phyloP scores from a whole-genome alignment of 345 rosid species.

The Syzygium oleosum region DNA sequence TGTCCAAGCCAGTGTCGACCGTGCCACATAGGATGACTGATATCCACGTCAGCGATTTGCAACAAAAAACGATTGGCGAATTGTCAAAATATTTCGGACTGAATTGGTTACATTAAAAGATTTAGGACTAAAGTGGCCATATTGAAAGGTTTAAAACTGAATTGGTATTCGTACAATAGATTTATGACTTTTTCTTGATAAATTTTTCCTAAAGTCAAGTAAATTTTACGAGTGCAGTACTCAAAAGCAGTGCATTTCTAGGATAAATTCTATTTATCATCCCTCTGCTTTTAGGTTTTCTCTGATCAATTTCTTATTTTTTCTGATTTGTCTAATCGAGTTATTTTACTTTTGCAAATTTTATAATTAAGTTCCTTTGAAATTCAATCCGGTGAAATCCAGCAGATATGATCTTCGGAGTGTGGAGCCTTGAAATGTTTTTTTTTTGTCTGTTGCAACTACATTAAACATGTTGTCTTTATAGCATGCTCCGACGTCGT shows the following conservation, averaged over 20 bases:
- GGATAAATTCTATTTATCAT: neutral
- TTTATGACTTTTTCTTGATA: too few species aligned
- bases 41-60: too few species aligned
- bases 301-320: neutral
- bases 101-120: too few species aligned
- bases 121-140: too few species aligned
- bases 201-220: neutral
- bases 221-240: neutral
- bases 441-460: neutral
- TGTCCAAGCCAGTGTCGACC: accelerated
- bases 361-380: neutral
- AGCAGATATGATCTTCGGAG: neutral
- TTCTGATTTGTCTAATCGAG: too few species aligned
- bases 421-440: neutral
- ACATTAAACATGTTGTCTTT: neutral
- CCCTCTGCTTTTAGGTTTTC: neutral
- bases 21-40: accelerated
- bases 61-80: too few species aligned
- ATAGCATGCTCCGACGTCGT: neutral
- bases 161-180: accelerated
- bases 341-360: too few species aligned
- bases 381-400: neutral
- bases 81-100: too few species aligned
- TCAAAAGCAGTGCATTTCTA: neutral
- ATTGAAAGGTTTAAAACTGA: too few species aligned